Conservation (phyloP, 305 asterid genomes). For the Solanum hybrid region DNA sequence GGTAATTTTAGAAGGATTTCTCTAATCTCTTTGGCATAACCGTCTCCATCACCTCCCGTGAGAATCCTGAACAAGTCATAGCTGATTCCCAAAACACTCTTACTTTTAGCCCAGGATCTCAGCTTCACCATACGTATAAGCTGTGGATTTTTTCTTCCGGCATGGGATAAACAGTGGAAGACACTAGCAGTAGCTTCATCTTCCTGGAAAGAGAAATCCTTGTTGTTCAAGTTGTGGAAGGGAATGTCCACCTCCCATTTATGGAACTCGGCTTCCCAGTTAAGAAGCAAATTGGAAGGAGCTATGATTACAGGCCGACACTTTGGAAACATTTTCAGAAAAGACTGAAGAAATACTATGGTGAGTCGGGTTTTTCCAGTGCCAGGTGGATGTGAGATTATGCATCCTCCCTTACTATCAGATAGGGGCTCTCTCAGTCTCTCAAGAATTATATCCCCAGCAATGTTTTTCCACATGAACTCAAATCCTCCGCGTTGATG, state of each 20-base stretch:
- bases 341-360: conserved; percentile 42
- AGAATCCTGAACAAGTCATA: neutral
- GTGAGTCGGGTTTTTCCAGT: conserved; percentile 63
- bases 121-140: conserved; percentile 28
- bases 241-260: conserved; percentile 50
- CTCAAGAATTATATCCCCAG: conserved; percentile 33
- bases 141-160: conserved; percentile 7
- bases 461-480: conserved; percentile 58
- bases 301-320: conserved; percentile 41
- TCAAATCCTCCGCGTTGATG: conserved; percentile 74
- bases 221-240: conserved; percentile 42
- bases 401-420: conserved; percentile 63
- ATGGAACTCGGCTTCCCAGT: conserved; percentile 66
- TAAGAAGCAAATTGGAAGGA: conserved; percentile 54
- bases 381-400: conserved; percentile 72
- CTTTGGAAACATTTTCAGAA: conserved; percentile 35
- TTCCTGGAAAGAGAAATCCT: conserved; percentile 24
- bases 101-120: conserved; percentile 7
- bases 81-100: neutral
- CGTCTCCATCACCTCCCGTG: neutral
- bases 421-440: conserved; percentile 28
- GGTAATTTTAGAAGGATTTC: neutral
- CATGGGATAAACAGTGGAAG: neutral
- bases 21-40: neutral
- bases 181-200: neutral